Percentiles rank a stretch among this genome's conserved stretches.
phyloP scores from a whole-genome alignment of 2,329 filamentous ascomycete species.

The Nothomitra cinnamomea region DNA sequence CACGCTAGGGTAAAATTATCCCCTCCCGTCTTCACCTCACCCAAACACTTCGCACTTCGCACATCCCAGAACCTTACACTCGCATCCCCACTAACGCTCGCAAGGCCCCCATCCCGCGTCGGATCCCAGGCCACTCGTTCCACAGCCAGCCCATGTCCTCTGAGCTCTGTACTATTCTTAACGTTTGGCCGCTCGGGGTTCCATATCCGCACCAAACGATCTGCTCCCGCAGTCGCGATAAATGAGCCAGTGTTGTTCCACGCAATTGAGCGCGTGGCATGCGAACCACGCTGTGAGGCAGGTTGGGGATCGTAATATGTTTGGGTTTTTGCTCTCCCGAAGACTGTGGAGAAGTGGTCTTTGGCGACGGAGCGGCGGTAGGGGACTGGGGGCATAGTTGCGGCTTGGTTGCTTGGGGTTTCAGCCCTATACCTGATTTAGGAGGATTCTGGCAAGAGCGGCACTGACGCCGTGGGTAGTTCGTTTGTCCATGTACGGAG shows the following conservation, averaged over 20 bases:
- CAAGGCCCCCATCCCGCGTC: slow-evolving; percentile 58
- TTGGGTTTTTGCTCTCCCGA: slow-evolving; percentile 51
- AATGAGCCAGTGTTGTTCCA: slow-evolving; percentile 79
- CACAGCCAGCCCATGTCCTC: slow-evolving; percentile 45
- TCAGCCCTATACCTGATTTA: neutral
- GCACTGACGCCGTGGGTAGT: neutral
- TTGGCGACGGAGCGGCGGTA: slow-evolving; percentile 44
- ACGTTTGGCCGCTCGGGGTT: slow-evolving; percentile 61
- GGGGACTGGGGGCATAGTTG: neutral
- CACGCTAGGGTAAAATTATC: slow-evolving; percentile 56
- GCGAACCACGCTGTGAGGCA: slow-evolving; percentile 35
- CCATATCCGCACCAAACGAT: slow-evolving; percentile 61
- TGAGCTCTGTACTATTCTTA: slow-evolving; percentile 59
- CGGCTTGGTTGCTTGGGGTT: neutral
- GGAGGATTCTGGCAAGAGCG: neutral
- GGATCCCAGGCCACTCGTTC: slow-evolving; percentile 69
- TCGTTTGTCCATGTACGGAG: neutral
- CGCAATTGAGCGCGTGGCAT: slow-evolving; percentile 57
- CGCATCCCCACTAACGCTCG: slow-evolving; percentile 57
- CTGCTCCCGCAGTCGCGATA: slow-evolving; percentile 63
- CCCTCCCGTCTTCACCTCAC: slow-evolving; percentile 49
- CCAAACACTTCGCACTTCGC: slow-evolving; percentile 50
- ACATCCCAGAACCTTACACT: slow-evolving; percentile 70
- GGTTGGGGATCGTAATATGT: slow-evolving; percentile 45
- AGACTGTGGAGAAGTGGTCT: slow-evolving; percentile 49